Percentiles rank a stretch among this genome's conserved stretches.
Evolutionary conservation across 148 eudicot species (phyloP).

Genomic region (Suaeda aralocaspica): DNA sequence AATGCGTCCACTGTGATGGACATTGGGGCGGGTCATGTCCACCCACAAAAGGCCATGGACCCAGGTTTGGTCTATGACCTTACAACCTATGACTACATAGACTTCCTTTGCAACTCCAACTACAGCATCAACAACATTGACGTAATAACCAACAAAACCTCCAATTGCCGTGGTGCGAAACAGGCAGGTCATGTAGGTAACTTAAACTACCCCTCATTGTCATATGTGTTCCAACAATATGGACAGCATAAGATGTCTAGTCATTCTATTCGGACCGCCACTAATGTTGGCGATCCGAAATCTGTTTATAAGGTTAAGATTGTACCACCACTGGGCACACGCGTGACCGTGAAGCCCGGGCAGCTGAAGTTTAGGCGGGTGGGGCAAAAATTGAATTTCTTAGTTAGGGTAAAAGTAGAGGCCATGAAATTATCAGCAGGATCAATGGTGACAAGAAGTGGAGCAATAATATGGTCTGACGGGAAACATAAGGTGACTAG

Average conservation of each 20-base stretch:
- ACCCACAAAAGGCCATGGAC: slow-evolving; percentile 86
- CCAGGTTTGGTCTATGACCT: slow-evolving; percentile 84
- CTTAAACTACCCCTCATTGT: slow-evolving; percentile 73
- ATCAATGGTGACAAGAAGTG: slow-evolving; percentile 49
- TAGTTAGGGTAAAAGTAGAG: slow-evolving; percentile 57
- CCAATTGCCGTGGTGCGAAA: slow-evolving; percentile 55
- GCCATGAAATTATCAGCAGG: slow-evolving; percentile 55
- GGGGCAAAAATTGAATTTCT: slow-evolving; percentile 68
- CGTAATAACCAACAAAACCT: slow-evolving; percentile 50
- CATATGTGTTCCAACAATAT: slow-evolving; percentile 69
- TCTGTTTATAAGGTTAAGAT: slow-evolving; percentile 54
- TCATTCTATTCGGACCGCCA: slow-evolving; percentile 69
- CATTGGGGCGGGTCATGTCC: slow-evolving; percentile 85
- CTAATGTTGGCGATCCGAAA: slow-evolving; percentile 68
- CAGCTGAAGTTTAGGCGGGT: slow-evolving; percentile 55
- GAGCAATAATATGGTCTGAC: slow-evolving; percentile 81
- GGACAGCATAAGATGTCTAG: slow-evolving; percentile 67
- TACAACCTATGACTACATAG: slow-evolving; percentile 58
- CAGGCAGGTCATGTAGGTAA: slow-evolving; percentile 79
- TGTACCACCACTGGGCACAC: slow-evolving; percentile 48
- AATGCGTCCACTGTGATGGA: slow-evolving; percentile 75
- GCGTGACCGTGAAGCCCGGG: slow-evolving; percentile 68
- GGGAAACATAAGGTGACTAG: slow-evolving; percentile 73
- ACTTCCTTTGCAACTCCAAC: slow-evolving; percentile 78
- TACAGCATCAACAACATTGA: slow-evolving; percentile 61